A percentile compares a stretch with the other conserved stretches of the same genome.
phyloP scores from a whole-genome alignment of 176 grass and related monocot species.

The Oryza glaberrima region DNA sequence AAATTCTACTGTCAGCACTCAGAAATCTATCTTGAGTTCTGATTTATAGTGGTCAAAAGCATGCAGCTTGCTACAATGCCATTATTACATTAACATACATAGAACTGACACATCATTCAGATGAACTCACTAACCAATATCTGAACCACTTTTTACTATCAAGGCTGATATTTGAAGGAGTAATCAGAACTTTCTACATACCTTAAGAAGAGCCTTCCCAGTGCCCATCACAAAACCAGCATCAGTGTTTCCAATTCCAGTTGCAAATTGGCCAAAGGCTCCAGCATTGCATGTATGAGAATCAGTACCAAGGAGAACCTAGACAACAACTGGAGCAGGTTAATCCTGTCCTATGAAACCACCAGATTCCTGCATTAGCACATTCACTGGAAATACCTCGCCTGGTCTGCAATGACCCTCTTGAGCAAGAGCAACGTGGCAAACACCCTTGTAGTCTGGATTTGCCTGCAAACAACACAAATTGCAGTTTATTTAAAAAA shows the following conservation, averaged over 20 bases:
- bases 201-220: constrained; percentile 93
- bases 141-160: not conserved
- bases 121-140: not conserved
- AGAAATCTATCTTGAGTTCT: not conserved
- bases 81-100: not conserved
- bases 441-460: constrained; percentile 97
- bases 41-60: not conserved
- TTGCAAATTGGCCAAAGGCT: constrained; percentile 96
- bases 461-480: constrained; percentile 62
- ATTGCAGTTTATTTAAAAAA: not conserved
- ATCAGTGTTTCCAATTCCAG: constrained; percentile 96
- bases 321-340: constrained; percentile 11
- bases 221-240: constrained; percentile 94
- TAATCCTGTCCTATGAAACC: not conserved
- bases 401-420: constrained; percentile 94
- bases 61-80: not conserved
- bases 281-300: constrained; percentile 98
- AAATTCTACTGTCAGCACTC: not conserved
- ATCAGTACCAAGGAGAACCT: constrained; percentile 97
- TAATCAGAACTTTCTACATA: constrained; percentile 33
- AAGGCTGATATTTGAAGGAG: not conserved
- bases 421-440: constrained; percentile 92
- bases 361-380: not conserved
- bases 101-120: not conserved
- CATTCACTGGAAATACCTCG: constrained; percentile 55